Percentiles rank a stretch among this genome's conserved stretches.
Conservation (phyloP, 2,329 filamentous ascomycete genomes). For the Colletotrichum orbiculare region DNA sequence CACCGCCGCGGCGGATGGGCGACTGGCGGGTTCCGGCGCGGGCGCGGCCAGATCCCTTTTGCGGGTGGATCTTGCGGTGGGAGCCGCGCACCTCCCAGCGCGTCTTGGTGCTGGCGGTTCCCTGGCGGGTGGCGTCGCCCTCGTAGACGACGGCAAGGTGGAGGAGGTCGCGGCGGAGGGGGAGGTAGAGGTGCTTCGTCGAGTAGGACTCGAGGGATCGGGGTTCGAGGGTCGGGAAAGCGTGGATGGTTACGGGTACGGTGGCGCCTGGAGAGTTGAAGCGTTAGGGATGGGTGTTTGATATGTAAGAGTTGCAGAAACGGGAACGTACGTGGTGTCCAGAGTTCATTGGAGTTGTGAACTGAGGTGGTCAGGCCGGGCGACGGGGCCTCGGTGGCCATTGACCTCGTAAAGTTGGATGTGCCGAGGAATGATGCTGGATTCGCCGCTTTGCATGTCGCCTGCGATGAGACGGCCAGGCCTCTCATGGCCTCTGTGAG, state of each 20-base stretch:
- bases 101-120: constrained; percentile 85
- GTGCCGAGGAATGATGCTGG: constrained; percentile 49
- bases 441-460: constrained; percentile 50
- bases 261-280: constrained; percentile 59
- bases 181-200: constrained; percentile 84
- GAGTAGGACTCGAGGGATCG: constrained; percentile 81
- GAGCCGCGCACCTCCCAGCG: constrained; percentile 87
- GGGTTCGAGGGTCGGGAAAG: constrained; percentile 90
- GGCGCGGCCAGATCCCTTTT: constrained; percentile 87
- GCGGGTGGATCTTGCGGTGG: constrained; percentile 81
- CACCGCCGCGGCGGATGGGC: constrained; percentile 85
- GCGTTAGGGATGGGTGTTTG: constrained; percentile 26
- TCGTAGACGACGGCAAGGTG: constrained; percentile 94
- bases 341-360: constrained; percentile 52
- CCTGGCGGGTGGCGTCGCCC: constrained; percentile 87
- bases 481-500: constrained; percentile 65
- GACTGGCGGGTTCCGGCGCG: constrained; percentile 85
- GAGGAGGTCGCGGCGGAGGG: constrained; percentile 89
- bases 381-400: constrained; percentile 64
- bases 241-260: constrained; percentile 87
- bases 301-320: constrained; percentile 17
- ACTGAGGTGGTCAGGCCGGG: constrained; percentile 50
- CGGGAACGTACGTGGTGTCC: constrained; percentile 55
- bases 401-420: constrained; percentile 58
- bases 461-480: constrained; percentile 54